Evolutionary conservation across 192 early-diverging fungal species (phyloP), one percentile per base, ranked within the genome.

Genomic region (Mortierella claussenii): DNA sequence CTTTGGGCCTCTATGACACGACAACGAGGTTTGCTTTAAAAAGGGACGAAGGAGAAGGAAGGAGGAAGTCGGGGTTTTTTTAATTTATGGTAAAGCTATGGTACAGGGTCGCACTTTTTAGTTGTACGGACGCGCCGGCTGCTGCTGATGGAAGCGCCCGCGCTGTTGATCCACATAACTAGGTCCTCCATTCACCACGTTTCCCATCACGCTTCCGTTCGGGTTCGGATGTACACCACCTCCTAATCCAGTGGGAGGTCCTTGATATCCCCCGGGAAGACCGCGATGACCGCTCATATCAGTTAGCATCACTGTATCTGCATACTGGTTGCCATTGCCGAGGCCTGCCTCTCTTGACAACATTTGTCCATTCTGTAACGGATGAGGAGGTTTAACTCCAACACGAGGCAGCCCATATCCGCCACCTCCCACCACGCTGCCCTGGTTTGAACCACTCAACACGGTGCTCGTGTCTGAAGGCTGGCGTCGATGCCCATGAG

Each of bases 371-470:
- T 74, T 54, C 17, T 74, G 69, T 4, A 67, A 43, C 27, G 73
- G 73, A 33, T 62, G 73, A 17, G 73, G 73, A 17, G 73, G 73
- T 15, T 51, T 66, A 1, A 20, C 32, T 21, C 24, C 47, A 8
- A 18, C 20, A 6, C 64, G 23, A 17, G 64, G 36, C n/a, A n/a
- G n/a, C n/a, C n/a, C n/a, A n/a, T n/a, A n/a, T 58, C 73, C 65
- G 30, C 67, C 66, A 15, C 73, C 73, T 10, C 64, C 31, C 1
- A 76, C 73, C 15, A 76, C 73, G 51, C 73, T 76, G 36, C 73
- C 73, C 26, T 76, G 73, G 8, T 76, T 76, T 28, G 73, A 76
- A 9, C 73, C 73, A 46, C 73, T 76, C 45, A 76, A 40, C 10
- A 76, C 73, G 1, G 73, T 76, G 26, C 73, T 76, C 0, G 73